A percentile compares a stretch with the other conserved stretches of the same genome.
Evolutionary conservation across 2,329 filamentous ascomycete species (phyloP).

Genomic region (Davidsoniella australis): DNA sequence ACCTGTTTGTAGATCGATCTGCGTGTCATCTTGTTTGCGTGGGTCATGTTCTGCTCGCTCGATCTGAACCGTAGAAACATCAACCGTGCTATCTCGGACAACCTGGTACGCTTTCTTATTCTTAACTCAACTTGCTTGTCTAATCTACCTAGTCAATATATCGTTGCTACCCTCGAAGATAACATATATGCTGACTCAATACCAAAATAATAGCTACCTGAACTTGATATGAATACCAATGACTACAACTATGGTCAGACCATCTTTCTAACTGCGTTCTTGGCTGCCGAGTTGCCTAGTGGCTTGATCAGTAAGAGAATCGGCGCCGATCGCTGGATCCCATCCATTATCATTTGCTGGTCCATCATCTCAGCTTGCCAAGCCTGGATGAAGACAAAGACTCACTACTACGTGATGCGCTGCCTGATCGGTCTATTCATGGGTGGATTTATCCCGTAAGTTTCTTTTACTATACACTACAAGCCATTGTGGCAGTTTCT

Average conservation of each 20-base stretch:
- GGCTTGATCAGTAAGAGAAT: conserved; percentile 33
- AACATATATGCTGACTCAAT: not conserved
- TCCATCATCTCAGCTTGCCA: conserved; percentile 24
- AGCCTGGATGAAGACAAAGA: conserved; percentile 21
- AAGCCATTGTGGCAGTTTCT: not conserved
- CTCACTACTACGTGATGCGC: conserved; percentile 25
- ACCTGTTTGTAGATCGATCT: conserved; percentile 10
- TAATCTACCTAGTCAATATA: too few relatives aligned
- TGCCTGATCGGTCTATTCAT: conserved; percentile 29
- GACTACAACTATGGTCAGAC: conserved; percentile 29
- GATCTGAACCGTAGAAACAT: conserved; percentile 31
- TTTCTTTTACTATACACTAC: conserved; percentile 6
- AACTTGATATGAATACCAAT: conserved; percentile 27
- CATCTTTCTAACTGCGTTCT: conserved; percentile 27
- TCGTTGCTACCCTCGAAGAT: conserved; percentile 7
- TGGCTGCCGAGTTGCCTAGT: conserved; percentile 31
- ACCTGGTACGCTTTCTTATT: conserved; percentile 18
- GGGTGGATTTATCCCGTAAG: conserved; percentile 33
- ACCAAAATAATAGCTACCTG: conserved; percentile 17
- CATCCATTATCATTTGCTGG: conserved; percentile 25
- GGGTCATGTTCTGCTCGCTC: conserved; percentile 31
- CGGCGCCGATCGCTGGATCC: conserved; percentile 30
- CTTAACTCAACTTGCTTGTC: not conserved
- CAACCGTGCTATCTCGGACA: conserved; percentile 25
- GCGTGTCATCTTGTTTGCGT: conserved; percentile 18